A percentile compares a stretch with the other conserved stretches of the same genome.
phyloP scores from a whole-genome alignment of 1,139 yeast species.

The Protomyces inouyei region DNA sequence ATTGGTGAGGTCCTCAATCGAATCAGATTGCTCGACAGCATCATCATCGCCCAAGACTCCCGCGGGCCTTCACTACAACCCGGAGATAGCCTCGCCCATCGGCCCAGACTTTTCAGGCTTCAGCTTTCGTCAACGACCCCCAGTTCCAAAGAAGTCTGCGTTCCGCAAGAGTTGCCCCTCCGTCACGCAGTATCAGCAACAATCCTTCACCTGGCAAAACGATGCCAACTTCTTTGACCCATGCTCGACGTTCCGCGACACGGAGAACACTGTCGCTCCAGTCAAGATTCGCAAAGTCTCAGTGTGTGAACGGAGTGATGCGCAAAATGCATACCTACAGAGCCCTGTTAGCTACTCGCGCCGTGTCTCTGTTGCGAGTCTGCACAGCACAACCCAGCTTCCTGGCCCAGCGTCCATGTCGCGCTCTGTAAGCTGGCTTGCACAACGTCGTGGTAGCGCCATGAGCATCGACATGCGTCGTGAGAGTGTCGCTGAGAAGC shows the following conservation, averaged over 20 bases:
- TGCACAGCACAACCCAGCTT: background rate
- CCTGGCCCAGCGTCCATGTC: background rate
- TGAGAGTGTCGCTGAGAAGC: constrained; percentile 22
- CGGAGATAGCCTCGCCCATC: background rate
- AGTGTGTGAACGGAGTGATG: background rate
- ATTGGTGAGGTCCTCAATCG: background rate
- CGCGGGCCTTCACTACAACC: background rate
- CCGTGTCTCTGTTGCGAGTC: background rate
- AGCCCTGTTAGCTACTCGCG: background rate
- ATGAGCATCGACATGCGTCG: constrained; percentile 20
- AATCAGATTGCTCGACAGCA: background rate
- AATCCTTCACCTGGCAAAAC: too few relatives aligned
- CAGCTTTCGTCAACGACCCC: background rate
- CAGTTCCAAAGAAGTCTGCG: background rate
- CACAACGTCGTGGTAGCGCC: constrained; percentile 11
- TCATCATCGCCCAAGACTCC: background rate
- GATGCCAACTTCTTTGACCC: background rate
- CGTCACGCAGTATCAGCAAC: background rate
- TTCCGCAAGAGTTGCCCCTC: background rate
- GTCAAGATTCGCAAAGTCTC: background rate
- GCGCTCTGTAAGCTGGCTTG: background rate
- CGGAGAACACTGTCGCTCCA: background rate
- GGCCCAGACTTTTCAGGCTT: background rate
- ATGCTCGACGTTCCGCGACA: background rate
- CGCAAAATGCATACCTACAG: background rate